Evolutionary conservation across 805 yeast species (phyloP).

Genomic region (Metschnikowia cerradonensis): DNA sequence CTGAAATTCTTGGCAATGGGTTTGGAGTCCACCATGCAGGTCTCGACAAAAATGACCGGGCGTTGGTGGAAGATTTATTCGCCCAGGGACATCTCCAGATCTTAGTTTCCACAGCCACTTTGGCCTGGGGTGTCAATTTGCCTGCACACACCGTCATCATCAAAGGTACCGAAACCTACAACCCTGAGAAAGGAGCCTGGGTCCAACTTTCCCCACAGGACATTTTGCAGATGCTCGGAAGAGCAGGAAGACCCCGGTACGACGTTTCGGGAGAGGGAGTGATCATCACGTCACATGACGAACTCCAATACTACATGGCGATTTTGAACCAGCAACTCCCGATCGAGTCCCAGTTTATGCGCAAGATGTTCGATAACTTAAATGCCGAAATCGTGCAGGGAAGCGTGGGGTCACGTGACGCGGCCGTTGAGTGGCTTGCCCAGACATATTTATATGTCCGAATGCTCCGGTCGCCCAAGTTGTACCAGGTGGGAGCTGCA

Average conservation of each 20-base stretch:
- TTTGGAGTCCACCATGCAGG: constrained; percentile 95
- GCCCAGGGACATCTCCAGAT: constrained; percentile 85
- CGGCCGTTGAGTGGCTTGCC: constrained; percentile 78
- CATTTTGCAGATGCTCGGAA: constrained; percentile 92
- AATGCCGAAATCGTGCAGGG: constrained; percentile 89
- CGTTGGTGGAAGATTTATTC: constrained; percentile 77
- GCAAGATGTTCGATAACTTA: constrained; percentile 63
- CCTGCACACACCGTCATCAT: constrained; percentile 81
- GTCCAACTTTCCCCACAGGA: constrained; percentile 91
- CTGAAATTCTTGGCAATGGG: constrained; percentile 62
- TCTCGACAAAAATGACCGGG: constrained; percentile 64
- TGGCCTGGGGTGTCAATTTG: constrained; percentile 84
- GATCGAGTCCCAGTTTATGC: constrained; percentile 81
- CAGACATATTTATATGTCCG: constrained; percentile 76
- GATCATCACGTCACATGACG: constrained; percentile 81
- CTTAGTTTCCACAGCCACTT: constrained; percentile 74
- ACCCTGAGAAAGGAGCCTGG: constrained; percentile 90
- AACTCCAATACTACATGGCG: constrained; percentile 83
- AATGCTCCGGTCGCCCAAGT: constrained; percentile 66
- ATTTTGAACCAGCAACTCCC: constrained; percentile 89
- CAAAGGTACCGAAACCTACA: constrained; percentile 89
- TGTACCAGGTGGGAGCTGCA: constrained; percentile 73
- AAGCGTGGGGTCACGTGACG: constrained; percentile 51
- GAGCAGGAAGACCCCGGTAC: constrained; percentile 96
- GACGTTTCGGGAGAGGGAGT: constrained; percentile 93